Evolutionary conservation across 768 basidiomycete genomes (phyloP).

Genomic region (Lactifluus volemus): DNA sequence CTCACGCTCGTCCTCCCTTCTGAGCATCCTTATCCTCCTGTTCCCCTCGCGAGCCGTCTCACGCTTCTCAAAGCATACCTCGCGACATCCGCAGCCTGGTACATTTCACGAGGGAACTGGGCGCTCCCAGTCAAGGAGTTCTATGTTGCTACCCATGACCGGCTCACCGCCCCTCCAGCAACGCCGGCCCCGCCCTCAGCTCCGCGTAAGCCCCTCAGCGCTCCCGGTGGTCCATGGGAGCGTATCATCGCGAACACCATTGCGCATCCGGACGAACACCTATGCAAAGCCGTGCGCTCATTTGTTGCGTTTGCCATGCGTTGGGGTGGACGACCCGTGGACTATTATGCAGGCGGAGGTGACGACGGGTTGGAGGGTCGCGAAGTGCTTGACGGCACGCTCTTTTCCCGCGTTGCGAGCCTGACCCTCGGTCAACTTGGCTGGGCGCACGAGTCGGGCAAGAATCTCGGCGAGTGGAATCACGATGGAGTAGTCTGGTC

Average conservation of each 20-base stretch:
- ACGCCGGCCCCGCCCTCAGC: constrained; percentile 19
- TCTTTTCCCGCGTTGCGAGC: constrained; percentile 53
- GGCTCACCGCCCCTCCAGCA: constrained; percentile 22
- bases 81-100: constrained; percentile 41
- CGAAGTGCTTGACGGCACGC: constrained; percentile 47
- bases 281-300: constrained; percentile 42
- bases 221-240: constrained; percentile 39
- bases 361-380: constrained; percentile 35
- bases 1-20: constrained; percentile 38
- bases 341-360: constrained; percentile 25
- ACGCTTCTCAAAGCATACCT: constrained; percentile 55
- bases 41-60: constrained; percentile 35
- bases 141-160: constrained; percentile 26
- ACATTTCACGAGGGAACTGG: constrained; percentile 47
- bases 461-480: constrained; percentile 4
- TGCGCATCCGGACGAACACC: constrained; percentile 51
- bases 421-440: constrained; percentile 33
- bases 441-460: constrained; percentile 16
- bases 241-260: constrained; percentile 44
- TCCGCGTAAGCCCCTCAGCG: not conserved
- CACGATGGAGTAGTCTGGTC: too few species aligned
- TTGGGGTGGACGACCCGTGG: constrained; percentile 35
- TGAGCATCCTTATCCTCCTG: constrained; percentile 18
- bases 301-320: constrained; percentile 37
- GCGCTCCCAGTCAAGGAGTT: constrained; percentile 43